Conservation (phyloP, 768 basidiomycete genomes). For the Pleurotus pulmonarius region DNA sequence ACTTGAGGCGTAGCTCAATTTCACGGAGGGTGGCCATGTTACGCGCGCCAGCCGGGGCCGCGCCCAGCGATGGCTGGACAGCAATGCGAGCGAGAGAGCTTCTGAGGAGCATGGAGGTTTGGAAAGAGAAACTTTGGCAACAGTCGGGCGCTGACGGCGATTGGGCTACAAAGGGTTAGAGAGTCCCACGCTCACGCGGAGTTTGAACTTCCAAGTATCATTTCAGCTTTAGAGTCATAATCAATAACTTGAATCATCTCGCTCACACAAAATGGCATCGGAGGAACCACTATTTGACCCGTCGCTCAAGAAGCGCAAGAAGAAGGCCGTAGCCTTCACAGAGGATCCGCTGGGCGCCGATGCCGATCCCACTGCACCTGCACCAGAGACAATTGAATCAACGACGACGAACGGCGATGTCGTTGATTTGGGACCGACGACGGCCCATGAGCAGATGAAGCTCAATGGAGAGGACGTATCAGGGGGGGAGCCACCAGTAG, state of each 20-base stretch:
- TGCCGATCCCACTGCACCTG: constrained; percentile 77
- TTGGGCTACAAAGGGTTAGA: constrained; percentile 16
- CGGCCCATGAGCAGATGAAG: constrained; percentile 74
- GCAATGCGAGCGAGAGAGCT: constrained; percentile 38
- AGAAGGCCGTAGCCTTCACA: constrained; percentile 81
- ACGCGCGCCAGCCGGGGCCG: constrained; percentile 53
- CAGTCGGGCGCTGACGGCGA: constrained; percentile 40
- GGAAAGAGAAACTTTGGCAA: constrained; percentile 13
- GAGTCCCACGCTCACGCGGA: constrained; percentile 29
- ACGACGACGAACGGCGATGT: constrained; percentile 67
- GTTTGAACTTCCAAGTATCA: constrained; percentile 13
- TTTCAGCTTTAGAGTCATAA: constrained; percentile 11
- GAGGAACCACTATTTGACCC: constrained; percentile 82
- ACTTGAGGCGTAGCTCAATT: constrained; percentile 94
- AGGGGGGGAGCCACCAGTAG: constrained; percentile 33
- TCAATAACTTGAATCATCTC: constrained; percentile 9
- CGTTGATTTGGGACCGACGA: constrained; percentile 74
- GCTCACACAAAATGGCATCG: constrained; percentile 42
- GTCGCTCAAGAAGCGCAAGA: constrained; percentile 83
- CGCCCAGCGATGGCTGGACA: constrained; percentile 31
- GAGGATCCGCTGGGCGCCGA: constrained; percentile 83
- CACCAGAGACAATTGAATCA: constrained; percentile 68
- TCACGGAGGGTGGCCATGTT: constrained; percentile 98
- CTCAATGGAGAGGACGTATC: constrained; percentile 33
- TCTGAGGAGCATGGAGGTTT: constrained; percentile 43